A percentile compares a stretch with the other conserved stretches of the same genome.
Evolutionary conservation across 495 filamentous ascomycete species (phyloP).

Genomic region (Astrocystis sublimbata): DNA sequence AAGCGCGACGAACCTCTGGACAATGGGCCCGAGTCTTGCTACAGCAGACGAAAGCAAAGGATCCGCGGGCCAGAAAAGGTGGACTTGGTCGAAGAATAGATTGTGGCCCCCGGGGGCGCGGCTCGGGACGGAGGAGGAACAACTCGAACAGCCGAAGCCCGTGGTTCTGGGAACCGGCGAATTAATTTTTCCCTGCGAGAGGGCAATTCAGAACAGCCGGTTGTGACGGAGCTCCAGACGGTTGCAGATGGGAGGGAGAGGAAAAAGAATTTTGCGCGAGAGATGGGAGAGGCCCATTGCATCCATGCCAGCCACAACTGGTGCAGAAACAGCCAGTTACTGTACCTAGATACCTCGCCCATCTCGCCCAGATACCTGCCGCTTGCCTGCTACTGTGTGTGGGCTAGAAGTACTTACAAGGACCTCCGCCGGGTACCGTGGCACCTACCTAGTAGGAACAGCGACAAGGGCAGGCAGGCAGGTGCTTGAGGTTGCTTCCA

Average conservation of each 20-base stretch:
- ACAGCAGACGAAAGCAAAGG: background rate
- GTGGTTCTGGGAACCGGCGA: slow-evolving; percentile 23
- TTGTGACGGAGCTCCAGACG: slow-evolving; percentile 15
- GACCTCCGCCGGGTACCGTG: no score
- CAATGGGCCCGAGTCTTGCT: background rate
- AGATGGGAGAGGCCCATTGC: background rate
- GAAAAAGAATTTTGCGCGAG: slow-evolving; percentile 39
- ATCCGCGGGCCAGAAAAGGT: background rate
- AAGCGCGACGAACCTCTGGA: slow-evolving; percentile 17
- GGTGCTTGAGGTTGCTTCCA: no score
- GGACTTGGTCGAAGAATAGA: background rate
- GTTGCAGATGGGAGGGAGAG: slow-evolving; percentile 31
- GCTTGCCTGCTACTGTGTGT: no score
- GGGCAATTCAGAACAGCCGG: slow-evolving; percentile 1
- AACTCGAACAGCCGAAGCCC: slow-evolving; percentile 33
- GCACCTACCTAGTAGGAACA: background rate
- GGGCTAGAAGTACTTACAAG: no score
- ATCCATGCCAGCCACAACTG: background rate
- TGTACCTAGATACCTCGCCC: no score
- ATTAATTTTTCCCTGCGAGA: slow-evolving; percentile 23
- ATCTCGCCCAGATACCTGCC: no score
- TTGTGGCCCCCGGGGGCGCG: background rate
- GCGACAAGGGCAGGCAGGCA: background rate
- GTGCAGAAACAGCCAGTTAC: background rate
- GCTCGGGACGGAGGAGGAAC: slow-evolving; percentile 33